These are phyloP conservation scores for Tylopilus subfusipes DNA, from an alignment of 768 basidiomycete genomes.

Conservation along the genomic window DNA sequence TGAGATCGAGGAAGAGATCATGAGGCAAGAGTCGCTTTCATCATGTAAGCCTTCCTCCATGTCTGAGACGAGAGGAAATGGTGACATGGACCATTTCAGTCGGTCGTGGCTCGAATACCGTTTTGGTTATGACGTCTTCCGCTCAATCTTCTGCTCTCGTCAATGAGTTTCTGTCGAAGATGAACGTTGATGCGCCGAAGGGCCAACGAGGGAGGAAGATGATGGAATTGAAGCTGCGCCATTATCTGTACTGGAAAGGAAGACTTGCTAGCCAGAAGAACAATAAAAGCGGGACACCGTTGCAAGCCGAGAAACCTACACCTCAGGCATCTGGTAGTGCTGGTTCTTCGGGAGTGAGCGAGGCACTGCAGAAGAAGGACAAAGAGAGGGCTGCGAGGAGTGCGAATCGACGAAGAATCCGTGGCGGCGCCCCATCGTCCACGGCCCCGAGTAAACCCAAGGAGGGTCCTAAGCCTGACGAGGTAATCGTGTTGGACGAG, in stretches of 20 bases:
- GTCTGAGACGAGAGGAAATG: background rate
- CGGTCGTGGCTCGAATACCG: constrained; percentile 60
- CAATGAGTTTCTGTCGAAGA: constrained; percentile 69
- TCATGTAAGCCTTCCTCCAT: constrained; percentile 10
- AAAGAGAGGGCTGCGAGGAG: constrained; percentile 53
- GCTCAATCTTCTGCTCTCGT: constrained; percentile 69
- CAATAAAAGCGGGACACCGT: constrained; percentile 1
- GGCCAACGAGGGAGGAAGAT: constrained; percentile 67
- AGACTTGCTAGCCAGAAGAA: constrained; percentile 32
- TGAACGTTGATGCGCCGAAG: constrained; percentile 53
- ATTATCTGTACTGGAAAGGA: constrained; percentile 82
- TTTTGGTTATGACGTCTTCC: constrained; percentile 88
- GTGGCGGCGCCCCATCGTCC: constrained; percentile 61
- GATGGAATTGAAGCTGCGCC: constrained; percentile 73
- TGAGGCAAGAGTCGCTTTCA: constrained; percentile 50
- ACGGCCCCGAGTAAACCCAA: constrained; percentile 7
- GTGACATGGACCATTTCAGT: constrained; percentile 17
- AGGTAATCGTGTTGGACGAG: constrained; percentile 24
- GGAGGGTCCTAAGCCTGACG: constrained; percentile 7
- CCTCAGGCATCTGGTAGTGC: constrained; percentile 17
- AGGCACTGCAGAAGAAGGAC: constrained; percentile 77
- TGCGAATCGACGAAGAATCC: constrained; percentile 65
- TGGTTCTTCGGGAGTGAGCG: constrained; percentile 45
- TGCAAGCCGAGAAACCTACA: background rate
- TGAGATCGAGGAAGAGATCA: constrained; percentile 86